Evolutionary conservation across 1,139 yeast species (phyloP).

Genomic region (Candida sp.): DNA sequence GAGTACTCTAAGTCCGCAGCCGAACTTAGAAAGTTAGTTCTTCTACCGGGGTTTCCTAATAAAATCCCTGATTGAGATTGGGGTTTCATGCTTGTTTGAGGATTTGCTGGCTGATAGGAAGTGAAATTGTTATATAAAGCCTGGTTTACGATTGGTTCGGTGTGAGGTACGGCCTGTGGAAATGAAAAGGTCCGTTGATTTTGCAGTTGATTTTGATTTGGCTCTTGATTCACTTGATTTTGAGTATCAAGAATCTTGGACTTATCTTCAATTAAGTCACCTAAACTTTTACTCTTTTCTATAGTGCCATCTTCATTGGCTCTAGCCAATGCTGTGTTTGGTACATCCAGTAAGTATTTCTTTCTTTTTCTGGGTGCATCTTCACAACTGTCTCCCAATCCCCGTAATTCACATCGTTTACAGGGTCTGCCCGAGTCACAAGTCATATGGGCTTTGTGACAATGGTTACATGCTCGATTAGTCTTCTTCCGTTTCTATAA

Average conservation of each 20-base stretch:
- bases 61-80: background rate
- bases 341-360: slow-evolving; percentile 68
- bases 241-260: background rate
- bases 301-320: background rate
- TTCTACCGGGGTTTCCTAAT: slow-evolving; percentile 7
- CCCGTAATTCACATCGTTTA: slow-evolving; percentile 68
- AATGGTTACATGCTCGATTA: slow-evolving; percentile 79
- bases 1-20: slow-evolving; percentile 83
- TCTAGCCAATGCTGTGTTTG: slow-evolving; percentile 16
- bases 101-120: background rate
- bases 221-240: background rate
- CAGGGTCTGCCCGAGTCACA: slow-evolving; percentile 86
- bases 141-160: background rate
- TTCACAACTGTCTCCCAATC: slow-evolving; percentile 68
- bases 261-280: background rate
- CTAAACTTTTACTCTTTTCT: slow-evolving; percentile 3
- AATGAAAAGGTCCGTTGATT: background rate
- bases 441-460: slow-evolving; percentile 84
- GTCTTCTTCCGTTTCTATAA: slow-evolving; percentile 52
- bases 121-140: background rate
- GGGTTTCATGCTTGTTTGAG: background rate
- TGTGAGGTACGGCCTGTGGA: background rate
- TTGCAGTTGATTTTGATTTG: background rate
- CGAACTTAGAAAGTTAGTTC: slow-evolving; percentile 56
- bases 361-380: slow-evolving; percentile 90